phyloP scores from a whole-genome alignment of 345 rosid genomes.

The Salix exigua region DNA sequence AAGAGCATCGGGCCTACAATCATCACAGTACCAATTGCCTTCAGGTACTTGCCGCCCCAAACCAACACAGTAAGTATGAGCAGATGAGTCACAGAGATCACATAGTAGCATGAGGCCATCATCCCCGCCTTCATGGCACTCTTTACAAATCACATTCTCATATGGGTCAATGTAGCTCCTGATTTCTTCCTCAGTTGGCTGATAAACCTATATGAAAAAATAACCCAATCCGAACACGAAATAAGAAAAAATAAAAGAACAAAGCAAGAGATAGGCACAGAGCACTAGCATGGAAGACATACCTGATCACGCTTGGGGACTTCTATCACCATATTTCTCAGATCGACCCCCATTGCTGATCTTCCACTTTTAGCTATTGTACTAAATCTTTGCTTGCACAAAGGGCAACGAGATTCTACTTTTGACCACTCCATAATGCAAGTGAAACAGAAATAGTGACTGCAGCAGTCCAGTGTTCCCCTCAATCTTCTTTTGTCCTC shows the following conservation, averaged over 20 bases:
- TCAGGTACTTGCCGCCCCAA: slow-evolving; percentile 92
- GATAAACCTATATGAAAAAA: slow-evolving; percentile 66
- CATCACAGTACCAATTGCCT: slow-evolving; percentile 99
- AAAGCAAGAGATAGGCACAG: not conserved
- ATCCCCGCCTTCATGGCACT: slow-evolving; percentile 93
- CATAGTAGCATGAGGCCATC: slow-evolving; percentile 97
- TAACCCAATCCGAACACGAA: slow-evolving; percentile 13
- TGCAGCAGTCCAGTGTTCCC: slow-evolving; percentile 80
- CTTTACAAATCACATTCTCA: slow-evolving; percentile 87
- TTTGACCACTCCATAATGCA: slow-evolving; percentile 98
- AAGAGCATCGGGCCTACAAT: slow-evolving; percentile 75
- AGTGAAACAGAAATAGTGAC: slow-evolving; percentile 91
- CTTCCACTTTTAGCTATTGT: slow-evolving; percentile 84
- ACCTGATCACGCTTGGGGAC: slow-evolving; percentile 97
- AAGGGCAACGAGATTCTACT: slow-evolving; percentile 96
- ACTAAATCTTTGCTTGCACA: slow-evolving; percentile 87
- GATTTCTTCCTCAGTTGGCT: slow-evolving; percentile 96
- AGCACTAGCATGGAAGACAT: slow-evolving; percentile 15
- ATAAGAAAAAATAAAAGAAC: not conserved
- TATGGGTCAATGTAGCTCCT: slow-evolving; percentile 92
- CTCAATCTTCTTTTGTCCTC: slow-evolving; percentile 83
- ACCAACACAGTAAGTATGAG: slow-evolving; percentile 97
- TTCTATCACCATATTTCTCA: slow-evolving; percentile 60
- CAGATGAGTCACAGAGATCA: slow-evolving; percentile 96
- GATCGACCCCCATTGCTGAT: slow-evolving; percentile 65